Conservation (phyloP, 2,329 filamentous ascomycete species). For the Clonostachys rosea region DNA sequence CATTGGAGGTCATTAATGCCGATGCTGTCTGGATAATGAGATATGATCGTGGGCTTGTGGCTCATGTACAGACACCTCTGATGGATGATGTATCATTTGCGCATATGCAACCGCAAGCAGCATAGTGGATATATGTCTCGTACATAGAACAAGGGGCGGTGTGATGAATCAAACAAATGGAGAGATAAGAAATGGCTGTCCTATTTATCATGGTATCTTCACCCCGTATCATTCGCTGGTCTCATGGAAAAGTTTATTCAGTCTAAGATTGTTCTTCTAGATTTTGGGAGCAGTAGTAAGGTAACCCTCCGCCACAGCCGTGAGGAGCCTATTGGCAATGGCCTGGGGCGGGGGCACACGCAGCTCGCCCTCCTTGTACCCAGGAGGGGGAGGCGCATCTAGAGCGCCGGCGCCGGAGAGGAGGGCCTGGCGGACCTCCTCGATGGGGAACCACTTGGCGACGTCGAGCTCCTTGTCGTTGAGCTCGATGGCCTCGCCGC, state of each 20-base stretch:
- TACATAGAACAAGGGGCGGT: not conserved
- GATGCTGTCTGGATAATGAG: constrained; percentile 74
- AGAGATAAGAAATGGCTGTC: no score
- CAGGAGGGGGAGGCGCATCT: constrained; percentile 57
- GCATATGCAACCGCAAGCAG: not conserved
- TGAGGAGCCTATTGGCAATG: constrained; percentile 87
- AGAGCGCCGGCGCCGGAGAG: constrained; percentile 59
- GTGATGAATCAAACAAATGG: not conserved
- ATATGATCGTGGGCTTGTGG: constrained; percentile 38
- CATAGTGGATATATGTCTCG: constrained; percentile 22
- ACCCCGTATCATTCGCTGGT: not conserved
- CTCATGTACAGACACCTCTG: constrained; percentile 27
- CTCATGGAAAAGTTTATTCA: no score
- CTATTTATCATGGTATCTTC: not conserved
- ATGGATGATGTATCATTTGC: constrained; percentile 36
- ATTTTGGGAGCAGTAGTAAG: constrained; percentile 51
- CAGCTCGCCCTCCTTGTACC: constrained; percentile 72
- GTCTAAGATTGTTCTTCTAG: constrained; percentile 14
- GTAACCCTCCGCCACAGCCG: constrained; percentile 74
- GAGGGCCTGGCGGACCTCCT: constrained; percentile 75
- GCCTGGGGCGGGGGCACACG: constrained; percentile 80
- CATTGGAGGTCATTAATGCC: constrained; percentile 60
- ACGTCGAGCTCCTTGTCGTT: constrained; percentile 90
- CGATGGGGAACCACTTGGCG: constrained; percentile 82
- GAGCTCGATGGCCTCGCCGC: constrained; percentile 74